Base-by-base conservation (phyloP, 768 basidiomycete species). In the Chalciporus sphaerocephalus region DNA sequence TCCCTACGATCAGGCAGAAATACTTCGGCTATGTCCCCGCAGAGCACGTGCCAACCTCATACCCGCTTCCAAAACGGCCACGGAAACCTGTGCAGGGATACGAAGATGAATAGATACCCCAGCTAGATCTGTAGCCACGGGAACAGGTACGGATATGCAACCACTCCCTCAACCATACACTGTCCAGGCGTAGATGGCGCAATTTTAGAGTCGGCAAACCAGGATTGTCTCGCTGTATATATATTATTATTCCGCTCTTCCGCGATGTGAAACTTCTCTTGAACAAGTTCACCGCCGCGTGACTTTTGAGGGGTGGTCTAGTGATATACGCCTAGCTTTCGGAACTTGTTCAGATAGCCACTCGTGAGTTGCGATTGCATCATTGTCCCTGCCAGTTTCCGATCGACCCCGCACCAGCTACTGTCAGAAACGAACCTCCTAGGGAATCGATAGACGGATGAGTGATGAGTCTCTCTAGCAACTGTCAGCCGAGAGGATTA, bases 1-100 rank as follows among this genome's bases (percentile, higher is more conserved):
- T 93, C 15, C 92, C 92, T n/a, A 87, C 90, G 16, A 75, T 93
- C 52, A 85, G 89, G 46, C 69, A 61, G 38, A 73, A 78, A 57
- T 70, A 71, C n/a, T 67, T 87, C 57, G 92, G 92, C 16, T 90
- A 82, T 53, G 74, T 74, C 53, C 76, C 79, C 3, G 70, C 86
- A 32, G 84, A 88, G 58, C 73, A 74, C 39, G 70, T 85, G 35
- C 92, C 92, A 4, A 78, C 80, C 12, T 77, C 87, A 23, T 95
- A 87, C 64, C 91, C 92, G 44, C 54, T 88, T 24, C 87, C 87
- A 20, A 80, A 83, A 53, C 77, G 90, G 37, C 69, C 83, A 41
- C 75, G 90, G 58, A 73, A 78, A 65, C 69, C 78, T 53, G 78
- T 88, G 34, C 69, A 76, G 30, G 88, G 89, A 23, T 92, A 89